Base-by-base conservation (phyloP, 257 asterid species). In the Solanum clarkiae region DNA sequence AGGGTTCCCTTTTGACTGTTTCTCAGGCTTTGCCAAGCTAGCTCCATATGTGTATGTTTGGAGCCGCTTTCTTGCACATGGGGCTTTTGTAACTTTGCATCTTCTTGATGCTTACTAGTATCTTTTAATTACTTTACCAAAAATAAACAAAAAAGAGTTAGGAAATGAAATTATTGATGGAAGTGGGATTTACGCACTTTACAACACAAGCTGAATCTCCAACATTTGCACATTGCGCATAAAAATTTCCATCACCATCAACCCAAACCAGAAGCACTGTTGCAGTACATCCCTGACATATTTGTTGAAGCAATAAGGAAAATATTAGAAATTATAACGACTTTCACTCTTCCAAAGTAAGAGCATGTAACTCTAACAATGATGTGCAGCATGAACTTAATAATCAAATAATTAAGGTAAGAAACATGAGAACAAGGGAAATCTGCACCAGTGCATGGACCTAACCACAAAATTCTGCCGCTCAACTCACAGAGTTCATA, bases 281-380 rank as follows among this genome's bases (percentile, higher is more conserved):
- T 82, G 98, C 98, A 66, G 99, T 94, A 91, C 98, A 97, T 79
- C 99, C 99, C 99, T 97, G 97, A 90, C 90, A 93, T 55, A 85
- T 62, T 80, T 72, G 71, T 87, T 72, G 85, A 72, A 36, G 83
- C 87, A 88, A 79, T 15, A 83, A 62, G 26, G 42, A 79, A 88
- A 51, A 86, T 65, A 26, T 32, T 32, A 55, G 65, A 11, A 26
- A 63, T 20, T n/a, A 15, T 24, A 65, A 83, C 72, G 57, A 77
- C 55, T 65, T 84, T 13, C 40, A 2, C 45, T 60, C 83, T 22
- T 60, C 57, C 44, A 72, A 11, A 72, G 56, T 45, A 70, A 72
- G 57, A n/a, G 57, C 20, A 72, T 72, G 57, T 72, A 72, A 16
- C 20, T 83, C 65, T 20, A 47, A 26, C 40, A 45, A 10, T 18